Evolutionary conservation across 192 early-diverging fungal genomes (phyloP).

Genomic region (Entrophospora sp.): DNA sequence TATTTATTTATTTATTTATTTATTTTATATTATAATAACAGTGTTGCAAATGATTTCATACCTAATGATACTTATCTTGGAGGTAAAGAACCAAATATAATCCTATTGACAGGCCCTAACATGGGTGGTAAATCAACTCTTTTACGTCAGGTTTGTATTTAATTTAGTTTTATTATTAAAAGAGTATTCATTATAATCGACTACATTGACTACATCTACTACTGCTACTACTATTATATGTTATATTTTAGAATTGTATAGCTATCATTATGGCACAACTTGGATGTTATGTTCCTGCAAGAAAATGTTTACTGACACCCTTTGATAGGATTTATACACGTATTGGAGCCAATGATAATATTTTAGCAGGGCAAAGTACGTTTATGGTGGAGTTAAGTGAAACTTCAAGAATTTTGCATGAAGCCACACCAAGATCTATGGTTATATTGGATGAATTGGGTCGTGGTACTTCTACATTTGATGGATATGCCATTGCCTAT

Average conservation of each 20-base stretch:
- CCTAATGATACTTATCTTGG: conserved; percentile 91
- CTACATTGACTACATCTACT: neutral
- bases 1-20: no score
- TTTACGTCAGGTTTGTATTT: conserved; percentile 64
- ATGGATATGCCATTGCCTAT: conserved; percentile 95
- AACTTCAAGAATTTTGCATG: conserved; percentile 82
- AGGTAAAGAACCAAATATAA: conserved; percentile 53
- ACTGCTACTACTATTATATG: no score
- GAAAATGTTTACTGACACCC: conserved; percentile 56
- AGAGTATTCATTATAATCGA: neutral
- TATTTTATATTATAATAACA: neutral
- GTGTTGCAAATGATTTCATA: conserved; percentile 66
- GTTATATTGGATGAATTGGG: conserved; percentile 98
- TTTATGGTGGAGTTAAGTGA: conserved; percentile 96
- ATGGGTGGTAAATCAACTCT: conserved; percentile 99
- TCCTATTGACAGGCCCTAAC: conserved; percentile 97
- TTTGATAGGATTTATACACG: conserved; percentile 96
- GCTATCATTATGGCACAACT: conserved; percentile 94
- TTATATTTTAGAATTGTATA: conserved; percentile 58
- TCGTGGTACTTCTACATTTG: conserved; percentile 92
- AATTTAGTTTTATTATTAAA: neutral
- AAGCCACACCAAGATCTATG: conserved; percentile 83
- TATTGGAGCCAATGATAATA: conserved; percentile 96
- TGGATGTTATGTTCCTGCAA: conserved; percentile 90
- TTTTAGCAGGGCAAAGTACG: conserved; percentile 88